Evolutionary conservation across 2,329 filamentous ascomycete genomes (phyloP), one percentile per base, ranked within the genome.

Genomic region (Trichoderma harzianum): DNA sequence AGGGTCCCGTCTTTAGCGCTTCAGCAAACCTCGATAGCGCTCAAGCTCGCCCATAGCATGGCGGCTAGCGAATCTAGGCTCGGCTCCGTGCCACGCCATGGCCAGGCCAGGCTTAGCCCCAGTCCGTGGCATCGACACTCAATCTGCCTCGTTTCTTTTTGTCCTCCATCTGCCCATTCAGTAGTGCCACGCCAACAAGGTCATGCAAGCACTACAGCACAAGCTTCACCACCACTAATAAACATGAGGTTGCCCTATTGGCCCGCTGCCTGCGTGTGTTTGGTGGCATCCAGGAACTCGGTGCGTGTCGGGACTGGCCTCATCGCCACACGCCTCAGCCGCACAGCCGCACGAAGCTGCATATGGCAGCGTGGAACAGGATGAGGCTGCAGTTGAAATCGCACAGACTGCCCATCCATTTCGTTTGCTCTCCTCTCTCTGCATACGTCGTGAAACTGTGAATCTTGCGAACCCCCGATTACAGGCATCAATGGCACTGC

Each of bases 101-200:
- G 32, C 64, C 51, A 36, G 6, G 12, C 51, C 4, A 14, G 64
- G 64, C 51, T 39, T 67, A 67, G 64, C 51, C 47, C 16, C 47
- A 1, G 11, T 18, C 43, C 8, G 47, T 57, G 21, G 30, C 24
- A 36, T 36, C 32, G 18, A 7, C 32, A 66, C 64, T 57, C 21
- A 67, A 67, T 67, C 64, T 67, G 51, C 64, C 47, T 67, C 64
- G 47, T 16, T 67, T 28, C 39, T 43, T 43, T 18, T 8, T n/a
- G 39, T 43, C 39, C 39, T 43, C 7, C 14, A 14, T 43, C 21
- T 36, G 7, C 30, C 30, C 30, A 30, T 30, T 2, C 30, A 18
- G 39, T 47, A 58, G 34, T 21, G 34, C 34, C 26, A 58, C 65
- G 7, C 63, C 63, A 43, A 21, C 32, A 21, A 34, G 24, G 51